These are phyloP conservation scores for Harrya chromipes DNA, from an alignment of 768 basidiomycete genomes.

Conservation along the genomic window DNA sequence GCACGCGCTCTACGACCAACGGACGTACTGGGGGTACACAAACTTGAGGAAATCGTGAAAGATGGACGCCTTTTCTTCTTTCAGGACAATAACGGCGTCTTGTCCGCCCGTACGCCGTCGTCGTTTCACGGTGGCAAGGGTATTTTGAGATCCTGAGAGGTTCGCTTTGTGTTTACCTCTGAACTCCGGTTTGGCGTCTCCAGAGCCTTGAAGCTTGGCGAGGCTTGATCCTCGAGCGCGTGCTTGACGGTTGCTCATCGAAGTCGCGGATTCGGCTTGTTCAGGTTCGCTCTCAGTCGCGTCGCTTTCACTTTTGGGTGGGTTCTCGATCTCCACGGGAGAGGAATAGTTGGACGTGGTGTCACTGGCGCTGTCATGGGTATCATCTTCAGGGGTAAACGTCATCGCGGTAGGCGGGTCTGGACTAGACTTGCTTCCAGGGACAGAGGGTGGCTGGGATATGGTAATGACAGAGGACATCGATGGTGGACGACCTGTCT, in stretches of 20 bases:
- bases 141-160: conserved; percentile 24
- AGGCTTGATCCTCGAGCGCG: conserved; percentile 53
- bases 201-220: conserved; percentile 53
- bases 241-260: conserved; percentile 25
- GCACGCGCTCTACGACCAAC: neutral
- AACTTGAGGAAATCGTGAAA: conserved; percentile 95
- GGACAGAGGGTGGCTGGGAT: conserved; percentile 64
- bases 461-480: conserved; percentile 85
- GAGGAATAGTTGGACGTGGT: conserved; percentile 40
- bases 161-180: conserved; percentile 22
- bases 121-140: conserved; percentile 41
- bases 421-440: conserved; percentile 43
- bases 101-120: conserved; percentile 48
- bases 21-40: conserved; percentile 84
- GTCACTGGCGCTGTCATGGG: conserved; percentile 33
- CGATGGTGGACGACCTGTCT: conserved; percentile 76
- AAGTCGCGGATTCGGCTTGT: conserved; percentile 17
- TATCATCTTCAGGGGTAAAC: conserved; percentile 55
- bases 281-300: conserved; percentile 37
- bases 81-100: conserved; percentile 84
- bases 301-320: conserved; percentile 33
- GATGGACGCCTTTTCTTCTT: conserved; percentile 84
- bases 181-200: conserved; percentile 19
- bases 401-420: conserved; percentile 53
- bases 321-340: conserved; percentile 38